Percentiles rank a stretch among this genome's conserved stretches.
Conservation (phyloP, 1,284 basidiomycete species). For the Sanguinoderma infundibulare region DNA sequence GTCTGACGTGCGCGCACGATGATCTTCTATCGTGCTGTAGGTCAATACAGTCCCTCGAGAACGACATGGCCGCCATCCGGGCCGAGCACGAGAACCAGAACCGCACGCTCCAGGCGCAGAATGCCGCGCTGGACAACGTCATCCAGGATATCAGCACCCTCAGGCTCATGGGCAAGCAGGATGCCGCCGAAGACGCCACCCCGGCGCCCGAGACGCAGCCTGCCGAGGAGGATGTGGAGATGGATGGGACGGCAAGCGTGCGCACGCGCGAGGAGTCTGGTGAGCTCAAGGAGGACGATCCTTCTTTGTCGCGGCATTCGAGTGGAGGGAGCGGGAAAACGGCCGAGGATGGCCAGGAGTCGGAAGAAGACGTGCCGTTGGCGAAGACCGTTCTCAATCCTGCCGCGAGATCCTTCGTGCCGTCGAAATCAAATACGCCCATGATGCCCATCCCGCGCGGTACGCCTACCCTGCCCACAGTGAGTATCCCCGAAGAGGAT, state of each 20-base stretch:
- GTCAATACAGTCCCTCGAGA: conserved; percentile 70
- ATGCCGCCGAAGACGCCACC: conserved; percentile 47
- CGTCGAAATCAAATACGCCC: conserved; percentile 29
- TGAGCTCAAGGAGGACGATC: conserved; percentile 40
- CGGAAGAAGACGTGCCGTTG: conserved; percentile 40
- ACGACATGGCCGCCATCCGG: conserved; percentile 75
- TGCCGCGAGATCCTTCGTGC: conserved; percentile 39
- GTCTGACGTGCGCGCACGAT: background rate
- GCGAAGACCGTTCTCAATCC: conserved; percentile 39
- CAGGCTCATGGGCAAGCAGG: conserved; percentile 62
- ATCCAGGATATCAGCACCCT: conserved; percentile 64
- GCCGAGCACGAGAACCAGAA: conserved; percentile 75
- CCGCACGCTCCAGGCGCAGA: conserved; percentile 67
- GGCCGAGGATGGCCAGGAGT: conserved; percentile 40
- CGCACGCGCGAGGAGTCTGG: conserved; percentile 38
- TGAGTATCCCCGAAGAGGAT: conserved; percentile 46
- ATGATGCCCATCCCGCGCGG: conserved; percentile 26
- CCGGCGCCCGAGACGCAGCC: conserved; percentile 51
- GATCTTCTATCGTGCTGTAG: conserved; percentile 40
- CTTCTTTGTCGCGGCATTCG: conserved; percentile 12
- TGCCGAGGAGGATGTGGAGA: conserved; percentile 43
- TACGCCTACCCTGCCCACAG: conserved; percentile 28
- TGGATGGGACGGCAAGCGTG: conserved; percentile 34
- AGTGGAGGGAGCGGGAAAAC: conserved; percentile 29
- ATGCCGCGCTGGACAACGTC: conserved; percentile 65